Percentiles rank a stretch among this genome's conserved stretches.
Evolutionary conservation across 495 filamentous ascomycete species (phyloP).

Genomic region (Staphylotrichum tortipilum): DNA sequence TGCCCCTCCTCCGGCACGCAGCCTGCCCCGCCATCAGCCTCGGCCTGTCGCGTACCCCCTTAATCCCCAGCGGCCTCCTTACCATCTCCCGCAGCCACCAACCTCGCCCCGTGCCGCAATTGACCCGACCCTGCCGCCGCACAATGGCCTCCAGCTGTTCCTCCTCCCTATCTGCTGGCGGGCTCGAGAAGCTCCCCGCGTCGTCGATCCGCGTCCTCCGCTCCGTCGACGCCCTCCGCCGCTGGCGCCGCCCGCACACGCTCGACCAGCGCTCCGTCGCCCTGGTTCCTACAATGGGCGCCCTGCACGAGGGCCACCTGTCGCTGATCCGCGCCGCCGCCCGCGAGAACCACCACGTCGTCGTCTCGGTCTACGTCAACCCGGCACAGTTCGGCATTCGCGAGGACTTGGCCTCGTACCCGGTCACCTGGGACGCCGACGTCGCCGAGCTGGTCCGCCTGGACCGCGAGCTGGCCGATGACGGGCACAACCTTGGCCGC

Average conservation of each 20-base stretch:
- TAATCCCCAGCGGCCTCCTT: neutral
- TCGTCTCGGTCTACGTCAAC: constrained; percentile 90
- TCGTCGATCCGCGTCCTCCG: constrained; percentile 66
- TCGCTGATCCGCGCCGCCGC: constrained; percentile 82
- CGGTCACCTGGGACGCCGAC: constrained; percentile 81
- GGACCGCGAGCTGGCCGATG: constrained; percentile 59
- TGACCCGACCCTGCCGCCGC: constrained; percentile 12
- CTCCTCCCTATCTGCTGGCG: neutral
- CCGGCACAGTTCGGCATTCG: constrained; percentile 90
- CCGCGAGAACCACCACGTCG: constrained; percentile 69
- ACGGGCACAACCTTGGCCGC: constrained; percentile 48
- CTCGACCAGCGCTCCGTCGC: constrained; percentile 65
- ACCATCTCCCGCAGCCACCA: neutral
- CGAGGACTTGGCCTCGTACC: constrained; percentile 82
- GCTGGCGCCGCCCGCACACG: constrained; percentile 59
- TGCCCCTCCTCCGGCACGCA: constrained; percentile 22
- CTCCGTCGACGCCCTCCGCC: constrained; percentile 60
- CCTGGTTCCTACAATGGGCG: constrained; percentile 95
- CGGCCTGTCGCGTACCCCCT: constrained; percentile 22
- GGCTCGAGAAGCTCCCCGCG: constrained; percentile 37
- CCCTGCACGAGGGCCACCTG: constrained; percentile 84
- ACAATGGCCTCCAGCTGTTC: constrained; percentile 24
- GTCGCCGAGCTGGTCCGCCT: constrained; percentile 54
- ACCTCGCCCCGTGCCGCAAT: neutral
- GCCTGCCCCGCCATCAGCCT: constrained; percentile 16